Evolutionary conservation across 2,329 filamentous ascomycete species (phyloP), one percentile per base, ranked within the genome.

Genomic region (Proliferodiscus dingleyae): DNA sequence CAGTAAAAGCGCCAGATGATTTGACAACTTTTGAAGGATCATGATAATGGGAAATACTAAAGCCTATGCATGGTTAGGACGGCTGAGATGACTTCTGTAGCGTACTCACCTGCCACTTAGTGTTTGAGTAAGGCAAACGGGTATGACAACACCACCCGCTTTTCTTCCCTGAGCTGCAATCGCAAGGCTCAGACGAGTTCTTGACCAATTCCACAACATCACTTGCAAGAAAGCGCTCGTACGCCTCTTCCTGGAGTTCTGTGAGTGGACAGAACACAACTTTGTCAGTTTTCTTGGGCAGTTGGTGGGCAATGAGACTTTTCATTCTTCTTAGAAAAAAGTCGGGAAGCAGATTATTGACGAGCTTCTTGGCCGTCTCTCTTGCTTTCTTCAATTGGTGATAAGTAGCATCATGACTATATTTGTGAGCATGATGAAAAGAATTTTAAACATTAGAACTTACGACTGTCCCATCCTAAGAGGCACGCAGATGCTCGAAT

Each of bases 311-410:
- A 49, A 98, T 95, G 13, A 97, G 71, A 0, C 83, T 83, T 70
- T 98, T 98, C 80, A 95, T 93, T 2, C 93, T 82, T 2, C 93
- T 85, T 2, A 96, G 74, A 57, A 98, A 97, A 64, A 95, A 94
- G 11, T 81, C 80, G 0, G 93, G 93, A 3, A 98, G 73, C 0
- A 98, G 77, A 47, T 95, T 94, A 28, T 90, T 73, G 1, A 91
- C 88, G 3, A 98, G 77, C 55, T 89, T 87, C 56, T 85, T 80
- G 1, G 93, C 93, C 1, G 88, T 94, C 53, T 81, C 83, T 38
- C 93, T 76, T 1, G 89, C 89, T 46, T 80, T 77, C 49, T 87
- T 89, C 8, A 98, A 79, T 63, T 97, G 87, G 15, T 84, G 76
- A 16, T 86, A 68, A 0, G 89, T 95, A 8, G 91, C 90, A 64